A percentile compares a stretch with the other conserved stretches of the same genome.
These are phyloP conservation scores for Hydnum rufescens DNA, from an alignment of 768 basidiomycete species.

Conservation along the genomic window DNA sequence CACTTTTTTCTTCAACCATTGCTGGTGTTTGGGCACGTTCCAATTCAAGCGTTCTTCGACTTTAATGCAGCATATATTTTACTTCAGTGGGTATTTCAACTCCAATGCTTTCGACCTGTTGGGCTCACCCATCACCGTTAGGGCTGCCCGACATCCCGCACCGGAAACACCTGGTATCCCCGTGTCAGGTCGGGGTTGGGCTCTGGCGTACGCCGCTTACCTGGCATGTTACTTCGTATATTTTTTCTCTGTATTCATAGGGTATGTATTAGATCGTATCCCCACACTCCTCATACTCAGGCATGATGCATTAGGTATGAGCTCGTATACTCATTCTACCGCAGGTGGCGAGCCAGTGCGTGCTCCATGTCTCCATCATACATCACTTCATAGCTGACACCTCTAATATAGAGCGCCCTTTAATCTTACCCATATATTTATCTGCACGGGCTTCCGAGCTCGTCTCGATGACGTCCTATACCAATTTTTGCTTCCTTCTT, in stretches of 20 bases:
- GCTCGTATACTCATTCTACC: slow-evolving; percentile 13
- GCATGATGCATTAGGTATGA: slow-evolving; percentile 26
- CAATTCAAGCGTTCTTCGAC: slow-evolving; percentile 69
- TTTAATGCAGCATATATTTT: slow-evolving; percentile 75
- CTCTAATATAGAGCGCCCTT: slow-evolving; percentile 44
- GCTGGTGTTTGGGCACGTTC: slow-evolving; percentile 39
- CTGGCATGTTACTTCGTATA: slow-evolving; percentile 26
- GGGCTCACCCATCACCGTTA: slow-evolving; percentile 15
- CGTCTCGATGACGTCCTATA: slow-evolving; percentile 59
- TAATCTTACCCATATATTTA: slow-evolving; percentile 64
- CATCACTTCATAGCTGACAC: neutral
- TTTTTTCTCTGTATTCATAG: slow-evolving; percentile 1
- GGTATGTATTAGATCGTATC: slow-evolving; percentile 24
- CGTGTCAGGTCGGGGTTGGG: slow-evolving; percentile 61
- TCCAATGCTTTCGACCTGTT: neutral
- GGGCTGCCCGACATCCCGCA: slow-evolving; percentile 57
- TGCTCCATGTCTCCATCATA: slow-evolving; percentile 4
- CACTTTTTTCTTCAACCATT: slow-evolving; percentile 56
- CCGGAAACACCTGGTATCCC: slow-evolving; percentile 47
- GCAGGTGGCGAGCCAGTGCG: slow-evolving; percentile 20
- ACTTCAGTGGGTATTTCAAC: slow-evolving; percentile 41
- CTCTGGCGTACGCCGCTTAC: slow-evolving; percentile 65
- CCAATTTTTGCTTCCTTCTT: slow-evolving; percentile 67
- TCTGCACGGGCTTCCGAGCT: slow-evolving; percentile 61
- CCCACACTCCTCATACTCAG: neutral